Base-by-base conservation (phyloP, 768 basidiomycete genomes). In the Punctularia strigosozonata region DNA sequence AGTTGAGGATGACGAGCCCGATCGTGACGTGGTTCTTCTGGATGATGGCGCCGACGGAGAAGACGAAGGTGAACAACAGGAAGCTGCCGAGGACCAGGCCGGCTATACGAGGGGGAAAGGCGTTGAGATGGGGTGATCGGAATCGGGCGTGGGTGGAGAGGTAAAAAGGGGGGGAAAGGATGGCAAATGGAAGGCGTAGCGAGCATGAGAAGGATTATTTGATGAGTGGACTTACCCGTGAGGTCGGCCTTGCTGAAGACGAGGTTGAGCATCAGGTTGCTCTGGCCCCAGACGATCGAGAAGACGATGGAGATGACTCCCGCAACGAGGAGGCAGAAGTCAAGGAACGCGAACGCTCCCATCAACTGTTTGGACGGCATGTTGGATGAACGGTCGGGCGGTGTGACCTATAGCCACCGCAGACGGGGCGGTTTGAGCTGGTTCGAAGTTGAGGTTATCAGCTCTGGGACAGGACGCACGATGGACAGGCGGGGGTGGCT, bases 291-390 rank as follows among this genome's bases (percentile, higher is more conserved):
- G 25, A 82, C 51, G 41, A 89, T 60, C 14, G 85, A 82, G 35
- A 88, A 60, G 30, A 69, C 67, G 42, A 91, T 60, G 10, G 76
- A 60, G 37, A 89, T 43, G 30, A 65, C 61, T 31, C 83, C 87
- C 10, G 81, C 77, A n/a, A 64, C 71, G 34, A 90, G 66, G 35
- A 92, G 71, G 44, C 65, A 67, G 39, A 80, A 42, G 61, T 80
- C 82, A 45, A 90, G 65, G 56, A 76, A 70, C 19, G 66, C 72
- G 81, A 86, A 92, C 43, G 73, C 66, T 36, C 68, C 72, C 61
- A 82, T 71, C 44, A 90, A 63, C 49, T 59, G 70, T 51, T 65
- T 77, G 46, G 86, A 85, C 51, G 79, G 69, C 87, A 88, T 89
- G 47, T 43, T 55, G 51, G 22, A n/a, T n/a, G n/a, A n/a, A n/a